Percentiles rank a stretch among this genome's conserved stretches.
These are phyloP conservation scores for Sonneratia alba DNA, from an alignment of 345 rosid species.

Conservation along the genomic window DNA sequence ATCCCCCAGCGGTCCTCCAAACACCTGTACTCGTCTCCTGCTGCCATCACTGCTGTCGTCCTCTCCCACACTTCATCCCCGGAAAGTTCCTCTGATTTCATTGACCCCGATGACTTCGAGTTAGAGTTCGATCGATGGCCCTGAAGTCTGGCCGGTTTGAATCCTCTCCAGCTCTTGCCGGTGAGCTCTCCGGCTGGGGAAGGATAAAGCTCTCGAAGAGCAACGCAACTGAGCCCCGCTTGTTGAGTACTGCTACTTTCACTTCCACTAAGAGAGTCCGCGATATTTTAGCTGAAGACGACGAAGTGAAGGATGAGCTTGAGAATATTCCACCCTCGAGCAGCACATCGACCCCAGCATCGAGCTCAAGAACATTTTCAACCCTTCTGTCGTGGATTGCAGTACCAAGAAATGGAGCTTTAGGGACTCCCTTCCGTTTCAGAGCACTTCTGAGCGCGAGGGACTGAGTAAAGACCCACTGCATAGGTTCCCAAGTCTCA, in stretches of 20 bases:
- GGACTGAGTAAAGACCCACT: constrained; percentile 13
- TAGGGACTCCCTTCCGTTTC: constrained; percentile 13
- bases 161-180: constrained; percentile 27
- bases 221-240: constrained; percentile 1
- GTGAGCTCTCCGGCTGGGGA: constrained; percentile 39
- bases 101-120: too few relatives aligned
- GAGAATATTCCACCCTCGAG: background rate
- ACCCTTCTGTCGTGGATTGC: constrained; percentile 7
- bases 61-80: constrained; percentile 3
- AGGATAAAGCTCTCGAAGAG: constrained; percentile 33
- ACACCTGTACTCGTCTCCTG: constrained; percentile 11
- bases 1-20: constrained; percentile 30
- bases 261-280: constrained; percentile 7
- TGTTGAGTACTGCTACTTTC: background rate
- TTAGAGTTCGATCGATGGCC: constrained; percentile 26
- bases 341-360: background rate
- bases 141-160: constrained; percentile 4
- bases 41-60: constrained; percentile 10
- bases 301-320: constrained; percentile 1
- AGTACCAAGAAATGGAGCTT: constrained; percentile 13
- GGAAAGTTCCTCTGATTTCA: background rate
- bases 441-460: constrained; percentile 15
- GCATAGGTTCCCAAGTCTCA: constrained; percentile 4
- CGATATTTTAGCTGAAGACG: constrained; percentile 8
- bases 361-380: constrained; percentile 2